Percentiles rank a stretch among this genome's conserved stretches.
These are phyloP conservation scores for Mimosa pudica DNA, from an alignment of 306 rosid genomes.

Conservation along the genomic window DNA sequence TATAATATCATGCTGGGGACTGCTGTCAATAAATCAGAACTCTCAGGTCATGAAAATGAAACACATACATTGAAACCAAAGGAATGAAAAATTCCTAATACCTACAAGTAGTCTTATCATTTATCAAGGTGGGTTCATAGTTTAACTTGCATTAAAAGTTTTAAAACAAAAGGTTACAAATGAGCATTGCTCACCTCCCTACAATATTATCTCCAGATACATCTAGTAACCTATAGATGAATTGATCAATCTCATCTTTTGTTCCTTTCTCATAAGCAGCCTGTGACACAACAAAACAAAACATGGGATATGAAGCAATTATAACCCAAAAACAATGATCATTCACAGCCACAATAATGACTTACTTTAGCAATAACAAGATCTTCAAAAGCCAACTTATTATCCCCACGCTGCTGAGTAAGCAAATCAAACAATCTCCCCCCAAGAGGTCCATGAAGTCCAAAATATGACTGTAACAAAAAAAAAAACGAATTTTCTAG, in stretches of 20 bases:
- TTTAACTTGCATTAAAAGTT: neutral
- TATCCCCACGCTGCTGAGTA: conserved; percentile 76
- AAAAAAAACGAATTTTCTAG: neutral
- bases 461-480: conserved; percentile 54
- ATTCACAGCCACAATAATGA: neutral
- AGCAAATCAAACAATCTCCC: conserved; percentile 74
- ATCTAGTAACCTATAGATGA: conserved; percentile 58
- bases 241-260: conserved; percentile 64
- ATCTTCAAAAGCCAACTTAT: conserved; percentile 76
- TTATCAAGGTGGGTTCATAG: too few species aligned
- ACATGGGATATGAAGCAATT: conserved; percentile 12
- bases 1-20: neutral
- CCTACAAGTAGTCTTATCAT: neutral
- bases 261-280: conserved; percentile 70
- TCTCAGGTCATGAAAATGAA: conserved; percentile 10
- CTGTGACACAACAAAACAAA: conserved; percentile 40
- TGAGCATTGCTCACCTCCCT: conserved; percentile 44
- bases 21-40: conserved; percentile 13
- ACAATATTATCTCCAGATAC: conserved; percentile 48
- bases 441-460: conserved; percentile 67
- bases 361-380: conserved; percentile 83
- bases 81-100: conserved; percentile 18
- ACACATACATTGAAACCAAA: conserved; percentile 7
- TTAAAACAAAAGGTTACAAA: neutral
- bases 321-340: conserved; percentile 6